Evolutionary conservation across 805 yeast genomes (phyloP), one percentile per base, ranked within the genome.

Genomic region (Yarrowia deformans): DNA sequence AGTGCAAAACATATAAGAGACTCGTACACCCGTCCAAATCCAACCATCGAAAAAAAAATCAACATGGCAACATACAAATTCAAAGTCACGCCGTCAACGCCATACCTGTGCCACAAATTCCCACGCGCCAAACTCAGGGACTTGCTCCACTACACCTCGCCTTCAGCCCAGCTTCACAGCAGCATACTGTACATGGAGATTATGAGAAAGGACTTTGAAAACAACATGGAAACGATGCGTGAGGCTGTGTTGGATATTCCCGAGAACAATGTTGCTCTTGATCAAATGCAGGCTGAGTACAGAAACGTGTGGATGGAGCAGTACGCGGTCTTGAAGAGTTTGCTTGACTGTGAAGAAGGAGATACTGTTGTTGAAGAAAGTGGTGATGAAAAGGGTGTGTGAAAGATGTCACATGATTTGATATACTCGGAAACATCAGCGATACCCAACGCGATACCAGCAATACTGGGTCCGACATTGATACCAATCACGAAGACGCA

Each of bases 61-160:
- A n/a, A n/a, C n/a, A n/a, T 54, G 60, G 14, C 60, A 19, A 54
- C 60, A 9, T 54, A 54, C 60, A 54, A 39, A 19, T 54, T 39
- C 35, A 37, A 37, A 23, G 14, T 54, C 13, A 14, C 60, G 8
- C 14, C 34, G 5, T 6, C 29, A 8, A 54, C 60, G 3, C 60
- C 60, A 2, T 54, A 54, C 42, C 18, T 54, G 2, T 45, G 60
- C 19, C 14, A 37, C 60, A 37, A 39, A 45, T 54, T 54, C 32
- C 45, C 60, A 4, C 23, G 18, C 3, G 45, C 23, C 18, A 54
- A 54, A 16, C 1, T 5, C 18, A 39, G 45, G 39, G 45, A 54
- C 18, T n/a, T 39, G 9, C 32, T 54, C 34, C 10, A 16, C 1
- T 54, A 37, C 60, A 5, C 34, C 4, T 19, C 60, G 12, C 23